Conservation (phyloP, 805 yeast genomes). For the Blastobotrys mokoenaii region DNA sequence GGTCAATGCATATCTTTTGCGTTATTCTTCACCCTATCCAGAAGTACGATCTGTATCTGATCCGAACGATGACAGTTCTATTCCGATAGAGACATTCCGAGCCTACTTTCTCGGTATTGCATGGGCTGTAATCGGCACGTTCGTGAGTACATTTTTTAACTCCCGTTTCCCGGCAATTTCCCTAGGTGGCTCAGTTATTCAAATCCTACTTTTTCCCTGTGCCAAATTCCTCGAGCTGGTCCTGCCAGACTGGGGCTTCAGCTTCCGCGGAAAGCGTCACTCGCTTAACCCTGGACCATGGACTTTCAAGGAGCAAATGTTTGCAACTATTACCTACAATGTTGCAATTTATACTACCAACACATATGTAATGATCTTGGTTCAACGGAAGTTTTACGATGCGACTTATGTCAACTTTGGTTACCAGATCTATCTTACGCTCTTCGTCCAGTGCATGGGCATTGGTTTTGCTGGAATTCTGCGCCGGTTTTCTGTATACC, state of each 20-base stretch:
- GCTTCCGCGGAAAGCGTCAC: slow-evolving; percentile 32
- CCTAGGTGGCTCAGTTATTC: slow-evolving; percentile 35
- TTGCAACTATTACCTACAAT: slow-evolving; percentile 36
- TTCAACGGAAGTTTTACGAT: slow-evolving; percentile 20
- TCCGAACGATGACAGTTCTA: slow-evolving; percentile 38
- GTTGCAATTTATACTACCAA: slow-evolving; percentile 17
- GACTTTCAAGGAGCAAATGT: slow-evolving; percentile 58
- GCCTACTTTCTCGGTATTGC: slow-evolving; percentile 29
- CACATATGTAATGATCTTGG: not conserved
- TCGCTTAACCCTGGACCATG: slow-evolving; percentile 58
- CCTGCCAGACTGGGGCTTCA: slow-evolving; percentile 36
- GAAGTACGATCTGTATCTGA: slow-evolving; percentile 48
- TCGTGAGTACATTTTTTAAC: slow-evolving; percentile 46
- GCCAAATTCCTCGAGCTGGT: slow-evolving; percentile 20
- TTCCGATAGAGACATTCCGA: slow-evolving; percentile 40
- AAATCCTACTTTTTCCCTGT: slow-evolving; percentile 33
- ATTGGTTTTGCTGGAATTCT: slow-evolving; percentile 45
- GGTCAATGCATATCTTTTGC: slow-evolving; percentile 33
- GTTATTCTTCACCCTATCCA: slow-evolving; percentile 42
- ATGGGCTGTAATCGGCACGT: slow-evolving; percentile 45
- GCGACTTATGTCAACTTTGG: slow-evolving; percentile 32
- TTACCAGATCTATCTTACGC: slow-evolving; percentile 36
- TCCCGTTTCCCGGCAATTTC: slow-evolving; percentile 44
- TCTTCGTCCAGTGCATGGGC: slow-evolving; percentile 44
- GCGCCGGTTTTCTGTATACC: slow-evolving; percentile 41